A percentile compares a stretch with the other conserved stretches of the same genome.
Evolutionary conservation across 768 basidiomycete genomes (phyloP).

Genomic region (Agaricus sinodeliciosus): DNA sequence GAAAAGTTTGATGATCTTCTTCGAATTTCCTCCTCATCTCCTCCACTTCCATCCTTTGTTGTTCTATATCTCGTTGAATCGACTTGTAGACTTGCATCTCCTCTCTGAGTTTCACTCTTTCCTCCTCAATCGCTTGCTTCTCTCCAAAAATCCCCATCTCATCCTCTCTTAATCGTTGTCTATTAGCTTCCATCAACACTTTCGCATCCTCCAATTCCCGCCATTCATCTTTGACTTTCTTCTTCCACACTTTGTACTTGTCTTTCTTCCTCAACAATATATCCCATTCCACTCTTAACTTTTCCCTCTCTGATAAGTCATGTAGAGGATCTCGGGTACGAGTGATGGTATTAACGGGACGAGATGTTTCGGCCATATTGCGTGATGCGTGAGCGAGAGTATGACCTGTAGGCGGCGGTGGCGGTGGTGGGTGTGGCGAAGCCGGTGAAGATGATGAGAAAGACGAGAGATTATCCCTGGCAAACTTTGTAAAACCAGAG

Average conservation of each 20-base stretch:
- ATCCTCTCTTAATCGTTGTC: constrained; percentile 9
- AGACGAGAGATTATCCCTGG: background rate
- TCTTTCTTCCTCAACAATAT: constrained; percentile 6
- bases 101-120: background rate
- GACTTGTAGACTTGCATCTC: constrained; percentile 1
- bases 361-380: background rate
- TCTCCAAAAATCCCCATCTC: constrained; percentile 3
- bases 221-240: constrained; percentile 9
- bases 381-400: background rate
- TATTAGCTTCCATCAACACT: constrained; percentile 9
- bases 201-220: constrained; percentile 8
- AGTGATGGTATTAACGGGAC: background rate
- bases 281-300: constrained; percentile 10
- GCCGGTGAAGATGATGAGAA: background rate
- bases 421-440: background rate
- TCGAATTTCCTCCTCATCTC: constrained; percentile 6
- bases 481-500: background rate
- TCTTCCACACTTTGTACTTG: constrained; percentile 11
- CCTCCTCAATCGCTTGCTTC: constrained; percentile 1
- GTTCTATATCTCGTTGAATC: constrained; percentile 5
- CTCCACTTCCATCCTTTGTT: constrained; percentile 1
- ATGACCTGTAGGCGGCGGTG: constrained; percentile 4
- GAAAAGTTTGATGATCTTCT: constrained; percentile 1
- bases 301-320: background rate
- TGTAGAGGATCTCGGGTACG: constrained; percentile 2